These are phyloP conservation scores for Trichosporon inkin DNA, from an alignment of 1,284 basidiomycete genomes.

Conservation along the genomic window DNA sequence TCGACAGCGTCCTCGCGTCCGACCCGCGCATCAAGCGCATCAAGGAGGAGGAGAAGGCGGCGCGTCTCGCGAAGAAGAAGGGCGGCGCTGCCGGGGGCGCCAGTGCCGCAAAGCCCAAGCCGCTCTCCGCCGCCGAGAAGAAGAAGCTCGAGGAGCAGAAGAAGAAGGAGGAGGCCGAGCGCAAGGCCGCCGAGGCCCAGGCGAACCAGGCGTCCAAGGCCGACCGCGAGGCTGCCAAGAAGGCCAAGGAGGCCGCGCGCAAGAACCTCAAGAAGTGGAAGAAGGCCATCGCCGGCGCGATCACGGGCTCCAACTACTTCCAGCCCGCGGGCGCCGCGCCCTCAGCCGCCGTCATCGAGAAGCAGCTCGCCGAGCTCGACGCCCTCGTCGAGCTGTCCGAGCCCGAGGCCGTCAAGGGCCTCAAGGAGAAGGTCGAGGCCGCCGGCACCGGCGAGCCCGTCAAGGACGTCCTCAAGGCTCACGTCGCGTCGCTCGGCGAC, in stretches of 20 bases:
- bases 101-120: slow-evolving; percentile 52
- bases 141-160: slow-evolving; percentile 69
- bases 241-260: slow-evolving; percentile 68
- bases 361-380: slow-evolving; percentile 57
- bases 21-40: slow-evolving; percentile 98
- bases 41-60: slow-evolving; percentile 94
- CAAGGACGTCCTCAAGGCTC: slow-evolving; percentile 44
- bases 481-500: slow-evolving; percentile 36
- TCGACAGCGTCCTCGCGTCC: slow-evolving; percentile 77
- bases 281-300: slow-evolving; percentile 53
- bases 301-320: slow-evolving; percentile 59
- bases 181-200: slow-evolving; percentile 67
- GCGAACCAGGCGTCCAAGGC: slow-evolving; percentile 53
- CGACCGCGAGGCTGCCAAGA: slow-evolving; percentile 80
- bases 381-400: slow-evolving; percentile 53
- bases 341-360: slow-evolving; percentile 53
- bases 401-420: slow-evolving; percentile 54
- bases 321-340: slow-evolving; percentile 52
- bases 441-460: slow-evolving; percentile 50
- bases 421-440: slow-evolving; percentile 56
- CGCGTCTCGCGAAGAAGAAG: slow-evolving; percentile 86
- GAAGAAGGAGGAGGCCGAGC: slow-evolving; percentile 70
- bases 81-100: slow-evolving; percentile 51
- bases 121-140: slow-evolving; percentile 63
- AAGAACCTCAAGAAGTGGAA: slow-evolving; percentile 57